Percentiles rank a stretch among this genome's conserved stretches.
These are phyloP conservation scores for Glycyrrhiza uralensis DNA, from an alignment of 306 rosid genomes.

Conservation along the genomic window DNA sequence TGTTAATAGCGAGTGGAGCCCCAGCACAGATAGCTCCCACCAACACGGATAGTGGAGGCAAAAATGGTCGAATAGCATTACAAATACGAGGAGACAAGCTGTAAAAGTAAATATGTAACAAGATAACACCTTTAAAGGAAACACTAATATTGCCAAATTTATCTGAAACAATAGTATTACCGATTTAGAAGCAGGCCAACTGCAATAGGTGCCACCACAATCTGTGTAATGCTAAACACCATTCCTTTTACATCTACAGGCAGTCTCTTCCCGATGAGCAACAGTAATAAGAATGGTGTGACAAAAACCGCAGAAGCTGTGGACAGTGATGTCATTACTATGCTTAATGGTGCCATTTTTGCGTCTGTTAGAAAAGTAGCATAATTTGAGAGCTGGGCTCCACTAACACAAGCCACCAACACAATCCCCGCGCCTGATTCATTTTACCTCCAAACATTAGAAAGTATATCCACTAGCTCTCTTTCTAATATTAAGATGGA, in stretches of 20 bases:
- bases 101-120: slow-evolving; percentile 27
- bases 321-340: slow-evolving; percentile 92
- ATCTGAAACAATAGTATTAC: slow-evolving; percentile 33
- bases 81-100: slow-evolving; percentile 78
- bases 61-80: slow-evolving; percentile 64
- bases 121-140: slow-evolving; percentile 1
- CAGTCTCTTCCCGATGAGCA: slow-evolving; percentile 90
- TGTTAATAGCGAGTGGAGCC: slow-evolving; percentile 87
- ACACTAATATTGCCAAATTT: slow-evolving; percentile 6
- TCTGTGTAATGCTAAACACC: slow-evolving; percentile 88
- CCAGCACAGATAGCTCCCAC: slow-evolving; percentile 91
- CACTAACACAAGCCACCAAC: slow-evolving; percentile 91
- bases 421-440: slow-evolving; percentile 88
- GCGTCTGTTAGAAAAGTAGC: slow-evolving; percentile 92
- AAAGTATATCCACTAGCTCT: not conserved
- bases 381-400: slow-evolving; percentile 93
- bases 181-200: slow-evolving; percentile 83
- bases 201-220: slow-evolving; percentile 81
- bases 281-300: slow-evolving; percentile 74
- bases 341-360: slow-evolving; percentile 84
- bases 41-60: slow-evolving; percentile 83
- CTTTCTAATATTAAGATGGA: slow-evolving; percentile 20
- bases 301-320: slow-evolving; percentile 88
- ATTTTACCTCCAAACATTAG: slow-evolving; percentile 39
- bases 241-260: slow-evolving; percentile 96